phyloP scores from a whole-genome alignment of 495 filamentous ascomycete species.

The Astrothelium subdiscretum region DNA sequence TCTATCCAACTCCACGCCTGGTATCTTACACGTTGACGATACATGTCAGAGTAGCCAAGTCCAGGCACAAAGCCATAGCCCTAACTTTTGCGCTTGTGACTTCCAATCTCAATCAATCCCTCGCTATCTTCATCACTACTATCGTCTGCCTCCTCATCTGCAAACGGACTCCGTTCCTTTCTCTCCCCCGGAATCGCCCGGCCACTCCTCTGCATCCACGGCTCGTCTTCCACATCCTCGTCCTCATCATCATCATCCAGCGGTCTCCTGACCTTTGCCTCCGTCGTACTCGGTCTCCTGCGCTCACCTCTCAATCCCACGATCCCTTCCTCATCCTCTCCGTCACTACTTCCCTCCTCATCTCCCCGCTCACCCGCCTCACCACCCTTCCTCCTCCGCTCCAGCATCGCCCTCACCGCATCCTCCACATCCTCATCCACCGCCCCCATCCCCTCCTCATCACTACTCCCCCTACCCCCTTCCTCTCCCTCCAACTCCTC shows the following conservation, averaged over 20 bases:
- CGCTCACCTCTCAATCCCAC: not conserved
- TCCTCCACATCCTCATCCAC: not conserved
- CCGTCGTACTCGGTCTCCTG: constrained; percentile 14
- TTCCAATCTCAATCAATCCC: constrained; percentile 1
- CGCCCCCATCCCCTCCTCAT: not conserved
- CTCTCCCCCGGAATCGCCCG: not conserved
- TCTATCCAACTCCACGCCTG: not conserved
- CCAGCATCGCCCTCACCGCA: not conserved
- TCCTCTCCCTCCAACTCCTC: not conserved
- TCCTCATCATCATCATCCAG: constrained; percentile 17
- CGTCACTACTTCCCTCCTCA: not conserved
- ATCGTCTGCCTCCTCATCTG: not conserved
- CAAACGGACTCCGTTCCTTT: not conserved
- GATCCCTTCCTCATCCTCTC: not conserved
- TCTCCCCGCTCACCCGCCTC: constrained; percentile 1
- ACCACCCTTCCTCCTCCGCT: not conserved
- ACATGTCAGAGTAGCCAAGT: not conserved
- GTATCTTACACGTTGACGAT: not conserved
- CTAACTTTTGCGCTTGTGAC: not conserved
- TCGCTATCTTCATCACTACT: not conserved
- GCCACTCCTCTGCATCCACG: not conserved
- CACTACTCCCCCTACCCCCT: not conserved
- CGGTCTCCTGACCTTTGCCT: constrained; percentile 14
- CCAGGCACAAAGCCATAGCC: not conserved
- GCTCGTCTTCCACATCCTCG: constrained; percentile 16